Conservation (phyloP, 73 alveolate genomes). For the Loxodes magnus region DNA sequence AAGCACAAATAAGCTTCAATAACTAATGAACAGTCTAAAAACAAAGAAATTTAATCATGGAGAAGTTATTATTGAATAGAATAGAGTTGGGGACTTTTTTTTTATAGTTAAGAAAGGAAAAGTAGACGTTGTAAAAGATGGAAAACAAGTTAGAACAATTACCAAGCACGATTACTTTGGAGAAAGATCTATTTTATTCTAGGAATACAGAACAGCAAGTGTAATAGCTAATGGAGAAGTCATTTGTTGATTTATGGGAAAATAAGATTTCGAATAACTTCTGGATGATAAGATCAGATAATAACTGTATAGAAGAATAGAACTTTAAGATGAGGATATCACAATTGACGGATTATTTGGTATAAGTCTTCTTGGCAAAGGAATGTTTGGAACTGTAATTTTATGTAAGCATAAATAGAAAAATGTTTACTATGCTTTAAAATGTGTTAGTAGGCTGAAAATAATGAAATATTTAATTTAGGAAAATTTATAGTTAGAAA, state of each 20-base stretch:
- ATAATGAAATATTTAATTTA: slow-evolving; percentile 6
- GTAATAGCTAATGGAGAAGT: slow-evolving; percentile 44
- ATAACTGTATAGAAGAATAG: slow-evolving; percentile 37
- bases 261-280: slow-evolving; percentile 40
- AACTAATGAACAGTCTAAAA: background rate
- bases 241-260: slow-evolving; percentile 32
- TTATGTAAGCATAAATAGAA: slow-evolving; percentile 35
- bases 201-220: slow-evolving; percentile 49
- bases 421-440: slow-evolving; percentile 59
- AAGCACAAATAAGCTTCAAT: background rate
- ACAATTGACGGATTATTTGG: slow-evolving; percentile 38
- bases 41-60: slow-evolving; percentile 16
- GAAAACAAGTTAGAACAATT: slow-evolving; percentile 31
- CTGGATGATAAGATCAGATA: slow-evolving; percentile 46
- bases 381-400: slow-evolving; percentile 59
- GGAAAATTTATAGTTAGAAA: slow-evolving; percentile 25
- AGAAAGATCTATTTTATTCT: slow-evolving; percentile 53
- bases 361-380: slow-evolving; percentile 46
- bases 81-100: slow-evolving; percentile 30
- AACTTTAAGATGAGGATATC: slow-evolving; percentile 30
- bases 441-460: slow-evolving; percentile 11
- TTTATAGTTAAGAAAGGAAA: slow-evolving; percentile 56
- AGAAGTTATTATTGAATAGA: slow-evolving; percentile 24
- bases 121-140: slow-evolving; percentile 33
- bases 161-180: slow-evolving; percentile 61